Base-by-base conservation (phyloP, 2,329 filamentous ascomycete species). In the Botrytis cinerea region DNA sequence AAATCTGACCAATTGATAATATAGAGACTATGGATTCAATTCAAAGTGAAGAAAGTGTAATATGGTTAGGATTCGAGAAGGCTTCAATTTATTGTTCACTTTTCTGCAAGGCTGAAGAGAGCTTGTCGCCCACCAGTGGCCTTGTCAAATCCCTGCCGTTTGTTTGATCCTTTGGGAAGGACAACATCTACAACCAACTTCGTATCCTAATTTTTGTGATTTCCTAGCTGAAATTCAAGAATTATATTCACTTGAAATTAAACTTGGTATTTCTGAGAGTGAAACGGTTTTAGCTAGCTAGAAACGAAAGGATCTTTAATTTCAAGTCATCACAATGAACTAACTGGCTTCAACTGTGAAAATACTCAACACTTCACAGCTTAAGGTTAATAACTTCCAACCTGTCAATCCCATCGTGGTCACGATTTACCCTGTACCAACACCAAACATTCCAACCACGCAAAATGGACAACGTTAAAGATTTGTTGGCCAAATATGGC, bases 401-500 rank as follows among this genome's bases (percentile, higher is more conserved):
- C 43, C 45, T 35, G 28, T 51, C 63, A 16, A 4, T 61, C 59
- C 22, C 22, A 22, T 38, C 18, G 22, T 38, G 59, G 25, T 54
- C 48, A 57, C 48, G 25, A 69, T 57, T 43, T 54, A 2, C n/a
- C 43, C 4, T 18, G 28, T 2, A 10, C 25, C 32, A 28, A 59
- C 9, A 57, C 22, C n/a, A n/a, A 43, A 54, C 25, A 32, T 10
- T 8, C 1, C 48, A 25, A 25, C n/a, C 25, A 57, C 25, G 1
- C 25, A 43, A 69, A 25, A 70, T 70, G 46, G 46, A 66, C 1
- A 18, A 43, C 18, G 7, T 57, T 16, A 40, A 43, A 60, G 48
- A 80, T 69, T 73, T 70, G 28, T 59, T 81, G n/a, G 77, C 76
- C 20, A 75, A 76, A 77, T 78, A 73, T 74, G 73, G 71, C 9